phyloP scores from a whole-genome alignment of 345 rosid species.

The Isatis tinctoria region DNA sequence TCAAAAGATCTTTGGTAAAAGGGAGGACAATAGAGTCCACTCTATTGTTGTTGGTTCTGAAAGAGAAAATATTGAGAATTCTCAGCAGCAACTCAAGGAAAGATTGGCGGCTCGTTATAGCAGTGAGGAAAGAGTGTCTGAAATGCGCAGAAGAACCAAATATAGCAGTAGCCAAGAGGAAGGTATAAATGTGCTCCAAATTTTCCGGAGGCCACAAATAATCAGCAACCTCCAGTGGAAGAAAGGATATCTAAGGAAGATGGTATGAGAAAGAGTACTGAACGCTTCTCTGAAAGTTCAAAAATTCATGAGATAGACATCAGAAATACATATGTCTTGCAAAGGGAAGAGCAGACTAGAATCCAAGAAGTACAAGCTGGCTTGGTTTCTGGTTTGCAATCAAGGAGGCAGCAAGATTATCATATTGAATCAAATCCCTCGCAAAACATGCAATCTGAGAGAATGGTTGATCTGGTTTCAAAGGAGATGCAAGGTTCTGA shows the following conservation, averaged over 20 bases:
- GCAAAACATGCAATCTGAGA: conserved; percentile 38
- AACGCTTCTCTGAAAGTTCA: conserved; percentile 33
- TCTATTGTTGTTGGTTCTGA: conserved; percentile 23
- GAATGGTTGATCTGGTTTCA: conserved; percentile 35
- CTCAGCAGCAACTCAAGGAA: conserved; percentile 30
- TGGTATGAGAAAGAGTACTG: conserved; percentile 37
- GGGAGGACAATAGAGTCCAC: conserved; percentile 33
- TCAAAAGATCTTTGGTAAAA: conserved; percentile 35
- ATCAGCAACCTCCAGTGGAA: conserved; percentile 33
- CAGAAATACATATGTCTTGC: conserved; percentile 34
- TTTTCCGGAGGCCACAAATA: conserved; percentile 28
- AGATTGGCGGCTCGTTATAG: conserved; percentile 35
- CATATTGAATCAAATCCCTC: conserved; percentile 32
- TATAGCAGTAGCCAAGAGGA: conserved; percentile 40
- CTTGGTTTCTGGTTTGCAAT: conserved; percentile 31
- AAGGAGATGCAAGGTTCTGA: conserved; percentile 42
- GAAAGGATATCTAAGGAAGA: conserved; percentile 33
- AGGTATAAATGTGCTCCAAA: conserved; percentile 30
- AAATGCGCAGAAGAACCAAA: conserved; percentile 40
- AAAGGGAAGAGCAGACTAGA: conserved; percentile 39
- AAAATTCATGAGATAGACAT: conserved; percentile 29
- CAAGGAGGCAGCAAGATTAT: conserved; percentile 34
- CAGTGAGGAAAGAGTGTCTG: conserved; percentile 37
- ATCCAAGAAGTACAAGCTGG: conserved; percentile 33
- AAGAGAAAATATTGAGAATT: conserved; percentile 25